Base-by-base conservation (phyloP, 768 basidiomycete species). In the Mycena galopus region DNA sequence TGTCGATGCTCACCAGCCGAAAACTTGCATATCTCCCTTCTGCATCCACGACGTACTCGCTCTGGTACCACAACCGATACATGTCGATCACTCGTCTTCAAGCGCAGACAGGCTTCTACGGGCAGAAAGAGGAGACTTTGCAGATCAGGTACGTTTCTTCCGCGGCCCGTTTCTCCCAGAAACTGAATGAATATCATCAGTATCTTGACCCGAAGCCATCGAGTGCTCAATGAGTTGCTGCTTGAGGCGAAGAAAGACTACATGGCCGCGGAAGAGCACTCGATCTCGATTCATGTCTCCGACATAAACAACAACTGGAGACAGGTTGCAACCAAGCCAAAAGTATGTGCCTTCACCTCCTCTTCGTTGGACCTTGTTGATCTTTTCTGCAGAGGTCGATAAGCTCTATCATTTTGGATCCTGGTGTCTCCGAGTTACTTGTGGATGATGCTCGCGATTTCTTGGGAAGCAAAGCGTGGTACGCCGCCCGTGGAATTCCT, bases 361-460 rank as follows among this genome's bases (percentile, higher is more conserved):
- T 2, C 19, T 59, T 17, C 9, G 16, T 16, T 11, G 5, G 11
- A n/a, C 33, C 27, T 57, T 59, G 5, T 32, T 47, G 25, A n/a
- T 4, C 23, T 16, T 12, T 71, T 35, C 19, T 27, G 25, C 42
- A 67, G n/a, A n/a, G n/a, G 72, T 81, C 82, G n/a, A n/a, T n/a
- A n/a, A n/a, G n/a, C 17, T 93, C 93, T 1, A 91, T 95, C 66
- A 87, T 94, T 37, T 82, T 95, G 19, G 92, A 94, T 63, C 90
- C 89, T 11, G 92, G 93, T 0, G 83, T 94, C 57, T 88, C 90
- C 64, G 90, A 94, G 35, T 75, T 89, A 27, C 80, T 95, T 1
- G 77, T 94, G 11, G 84, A 89, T 3, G 94, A 96, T 77, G 92
- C 92, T 11, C 82, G 82, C 9, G 93, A 94, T 75, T 95, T 95